A percentile compares a stretch with the other conserved stretches of the same genome.
Conservation (phyloP, 2,329 filamentous ascomycete species). For the Cercospora sojina region DNA sequence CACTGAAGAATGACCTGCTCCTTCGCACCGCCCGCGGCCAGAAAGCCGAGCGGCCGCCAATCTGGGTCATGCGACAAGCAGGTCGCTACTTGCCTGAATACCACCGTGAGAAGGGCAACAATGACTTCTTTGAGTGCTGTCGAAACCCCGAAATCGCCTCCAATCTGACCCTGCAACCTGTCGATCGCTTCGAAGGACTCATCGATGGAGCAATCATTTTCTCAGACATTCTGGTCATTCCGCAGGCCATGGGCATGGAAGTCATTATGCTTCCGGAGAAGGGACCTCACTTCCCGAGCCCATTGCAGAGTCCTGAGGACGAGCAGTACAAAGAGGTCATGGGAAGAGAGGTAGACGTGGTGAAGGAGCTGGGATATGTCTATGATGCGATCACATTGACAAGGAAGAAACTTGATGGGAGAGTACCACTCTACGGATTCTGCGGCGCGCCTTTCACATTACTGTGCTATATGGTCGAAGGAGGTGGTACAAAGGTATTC, state of each 20-base stretch:
- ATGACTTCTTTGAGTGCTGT: slow-evolving; percentile 98
- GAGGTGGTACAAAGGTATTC: slow-evolving; percentile 93
- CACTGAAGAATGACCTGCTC: slow-evolving; percentile 88
- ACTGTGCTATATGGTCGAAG: slow-evolving; percentile 98
- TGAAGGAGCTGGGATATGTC: slow-evolving; percentile 83
- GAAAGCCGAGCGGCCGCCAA: slow-evolving; percentile 85
- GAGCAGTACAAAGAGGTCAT: slow-evolving; percentile 79
- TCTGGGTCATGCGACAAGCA: slow-evolving; percentile 99
- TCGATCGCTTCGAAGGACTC: slow-evolving; percentile 85
- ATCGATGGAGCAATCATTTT: slow-evolving; percentile 98
- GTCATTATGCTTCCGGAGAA: slow-evolving; percentile 98
- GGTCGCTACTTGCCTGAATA: slow-evolving; percentile 97
- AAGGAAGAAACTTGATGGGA: slow-evolving; percentile 78
- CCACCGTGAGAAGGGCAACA: slow-evolving; percentile 84
- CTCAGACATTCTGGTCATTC: slow-evolving; percentile 95
- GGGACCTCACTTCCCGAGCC: slow-evolving; percentile 88
- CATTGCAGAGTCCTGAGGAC: slow-evolving; percentile 75
- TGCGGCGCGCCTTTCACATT: slow-evolving; percentile 96
- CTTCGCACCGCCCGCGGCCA: slow-evolving; percentile 87
- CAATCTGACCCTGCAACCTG: slow-evolving; percentile 87
- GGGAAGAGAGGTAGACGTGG: slow-evolving; percentile 76
- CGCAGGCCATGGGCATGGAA: slow-evolving; percentile 97
- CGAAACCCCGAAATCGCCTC: slow-evolving; percentile 89
- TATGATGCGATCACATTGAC: slow-evolving; percentile 94
- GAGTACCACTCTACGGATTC: slow-evolving; percentile 93